Percentiles rank a stretch among this genome's conserved stretches.
Evolutionary conservation across 352 stramenopile genomes (phyloP).

Genomic region (Phytophthora cryptogea): DNA sequence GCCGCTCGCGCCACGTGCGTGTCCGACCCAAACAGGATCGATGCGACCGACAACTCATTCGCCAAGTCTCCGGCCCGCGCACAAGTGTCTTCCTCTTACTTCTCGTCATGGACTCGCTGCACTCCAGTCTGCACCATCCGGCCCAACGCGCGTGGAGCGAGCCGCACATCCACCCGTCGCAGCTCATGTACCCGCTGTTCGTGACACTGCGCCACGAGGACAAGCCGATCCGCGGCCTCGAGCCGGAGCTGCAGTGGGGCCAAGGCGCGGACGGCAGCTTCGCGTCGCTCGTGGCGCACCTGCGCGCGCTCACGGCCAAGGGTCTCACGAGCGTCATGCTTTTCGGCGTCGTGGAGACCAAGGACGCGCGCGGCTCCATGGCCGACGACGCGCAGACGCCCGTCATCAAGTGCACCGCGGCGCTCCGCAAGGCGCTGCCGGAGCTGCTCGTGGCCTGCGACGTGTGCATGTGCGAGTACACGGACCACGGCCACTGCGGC

Average conservation of each 20-base stretch:
- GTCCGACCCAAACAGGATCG: too few relatives aligned
- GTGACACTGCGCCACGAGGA: slow-evolving; percentile 76
- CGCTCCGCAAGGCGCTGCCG: slow-evolving; percentile 64
- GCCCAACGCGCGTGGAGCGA: slow-evolving; percentile 86
- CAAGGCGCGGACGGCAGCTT: slow-evolving; percentile 64
- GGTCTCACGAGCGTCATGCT: slow-evolving; percentile 88
- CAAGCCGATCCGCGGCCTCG: slow-evolving; percentile 74
- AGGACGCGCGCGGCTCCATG: slow-evolving; percentile 77
- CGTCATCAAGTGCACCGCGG: slow-evolving; percentile 74
- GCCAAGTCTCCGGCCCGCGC: slow-evolving; percentile 8
- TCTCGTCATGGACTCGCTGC: slow-evolving; percentile 47
- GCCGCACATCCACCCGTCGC: slow-evolving; percentile 85
- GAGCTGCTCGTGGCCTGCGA: slow-evolving; percentile 86
- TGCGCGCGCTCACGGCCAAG: slow-evolving; percentile 72
- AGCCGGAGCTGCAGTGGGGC: slow-evolving; percentile 89
- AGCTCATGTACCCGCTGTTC: slow-evolving; percentile 92
- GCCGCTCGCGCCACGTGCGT: slow-evolving; percentile 9
- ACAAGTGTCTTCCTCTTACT: slow-evolving; percentile 4
- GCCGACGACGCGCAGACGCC: slow-evolving; percentile 77
- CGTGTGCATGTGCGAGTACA: slow-evolving; percentile 93
- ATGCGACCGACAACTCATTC: slow-evolving; percentile 10
- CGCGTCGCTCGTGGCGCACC: slow-evolving; percentile 71
- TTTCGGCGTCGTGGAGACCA: slow-evolving; percentile 87
- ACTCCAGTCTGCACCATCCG: slow-evolving; percentile 83
- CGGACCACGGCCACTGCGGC: slow-evolving; percentile 88